Percentiles rank a stretch among this genome's conserved stretches.
These are phyloP conservation scores for Colletotrichum cordylinicola DNA, from an alignment of 2,329 filamentous ascomycete genomes.

Conservation along the genomic window DNA sequence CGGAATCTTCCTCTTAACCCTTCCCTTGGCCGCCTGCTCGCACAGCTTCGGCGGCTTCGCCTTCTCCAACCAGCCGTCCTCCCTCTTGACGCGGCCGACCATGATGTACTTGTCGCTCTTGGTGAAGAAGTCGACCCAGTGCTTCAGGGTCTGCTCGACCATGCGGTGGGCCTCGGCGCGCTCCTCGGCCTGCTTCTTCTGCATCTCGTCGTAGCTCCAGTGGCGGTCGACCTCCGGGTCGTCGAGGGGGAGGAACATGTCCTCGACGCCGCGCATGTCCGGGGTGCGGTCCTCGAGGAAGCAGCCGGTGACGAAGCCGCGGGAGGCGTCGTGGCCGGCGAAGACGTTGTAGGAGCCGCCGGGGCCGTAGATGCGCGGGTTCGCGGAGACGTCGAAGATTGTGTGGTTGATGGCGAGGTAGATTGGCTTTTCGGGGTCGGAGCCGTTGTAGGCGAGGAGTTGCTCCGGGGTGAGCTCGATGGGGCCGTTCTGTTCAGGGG, in stretches of 20 bases:
- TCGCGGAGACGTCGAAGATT: constrained; percentile 82
- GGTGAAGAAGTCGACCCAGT: constrained; percentile 86
- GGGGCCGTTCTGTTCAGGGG: constrained; percentile 55
- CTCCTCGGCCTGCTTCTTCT: constrained; percentile 65
- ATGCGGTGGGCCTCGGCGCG: constrained; percentile 65
- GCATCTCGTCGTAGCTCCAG: constrained; percentile 61
- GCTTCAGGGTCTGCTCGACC: constrained; percentile 71
- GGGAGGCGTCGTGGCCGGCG: constrained; percentile 83
- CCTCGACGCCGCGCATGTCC: constrained; percentile 86
- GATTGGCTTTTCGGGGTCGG: constrained; percentile 75
- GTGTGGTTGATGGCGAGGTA: constrained; percentile 90
- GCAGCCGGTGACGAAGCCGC: constrained; percentile 91
- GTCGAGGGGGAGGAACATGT: constrained; percentile 77
- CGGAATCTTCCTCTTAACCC: constrained; percentile 65
- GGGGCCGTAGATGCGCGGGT: constrained; percentile 75
- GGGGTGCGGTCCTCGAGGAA: constrained; percentile 85
- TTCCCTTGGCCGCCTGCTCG: constrained; percentile 66
- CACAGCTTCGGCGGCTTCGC: constrained; percentile 71
- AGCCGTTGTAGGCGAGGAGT: constrained; percentile 79
- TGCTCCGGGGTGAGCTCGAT: constrained; percentile 76
- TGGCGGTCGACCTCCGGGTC: constrained; percentile 65
- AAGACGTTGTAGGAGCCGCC: constrained; percentile 89
- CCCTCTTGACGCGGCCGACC: constrained; percentile 76
- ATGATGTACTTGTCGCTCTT: constrained; percentile 81
- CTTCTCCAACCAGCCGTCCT: constrained; percentile 66